A percentile compares a stretch with the other conserved stretches of the same genome.
These are phyloP conservation scores for Eragrostis nindensis DNA, from an alignment of 176 grass and related monocot genomes.

Conservation along the genomic window DNA sequence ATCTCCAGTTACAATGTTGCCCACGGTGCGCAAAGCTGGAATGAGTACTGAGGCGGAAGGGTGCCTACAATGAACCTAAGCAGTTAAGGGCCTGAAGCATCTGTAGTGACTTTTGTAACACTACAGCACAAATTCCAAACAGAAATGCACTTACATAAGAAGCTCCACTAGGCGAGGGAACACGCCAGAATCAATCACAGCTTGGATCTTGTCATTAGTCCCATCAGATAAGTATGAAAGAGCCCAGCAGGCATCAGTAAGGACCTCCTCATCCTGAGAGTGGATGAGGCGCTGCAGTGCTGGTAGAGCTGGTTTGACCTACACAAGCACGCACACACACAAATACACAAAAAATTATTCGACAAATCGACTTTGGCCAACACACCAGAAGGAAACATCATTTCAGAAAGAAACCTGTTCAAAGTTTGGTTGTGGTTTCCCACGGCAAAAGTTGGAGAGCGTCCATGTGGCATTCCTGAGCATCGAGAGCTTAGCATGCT, in stretches of 20 bases:
- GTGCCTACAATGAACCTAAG: slow-evolving; percentile 57
- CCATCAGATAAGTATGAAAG: slow-evolving; percentile 94
- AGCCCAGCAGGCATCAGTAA: slow-evolving; percentile 96
- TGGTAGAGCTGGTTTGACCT: slow-evolving; percentile 88
- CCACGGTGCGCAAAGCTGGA: slow-evolving; percentile 90
- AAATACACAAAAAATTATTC: slow-evolving; percentile 29
- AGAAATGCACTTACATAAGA: slow-evolving; percentile 62
- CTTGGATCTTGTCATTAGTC: slow-evolving; percentile 96
- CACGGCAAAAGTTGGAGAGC: slow-evolving; percentile 91
- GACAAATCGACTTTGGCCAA: not conserved
- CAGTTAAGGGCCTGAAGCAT: slow-evolving; percentile 23
- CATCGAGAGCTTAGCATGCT: slow-evolving; percentile 92
- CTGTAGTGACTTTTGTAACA: not conserved
- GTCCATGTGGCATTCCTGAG: slow-evolving; percentile 97
- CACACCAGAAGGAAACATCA: not conserved
- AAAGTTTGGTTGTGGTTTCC: slow-evolving; percentile 86
- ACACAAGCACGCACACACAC: not conserved
- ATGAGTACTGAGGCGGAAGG: slow-evolving; percentile 89
- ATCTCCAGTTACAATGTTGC: slow-evolving; percentile 97
- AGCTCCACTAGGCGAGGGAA: slow-evolving; percentile 91
- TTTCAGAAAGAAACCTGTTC: slow-evolving; percentile 70
- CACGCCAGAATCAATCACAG: slow-evolving; percentile 88
- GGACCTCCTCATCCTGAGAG: slow-evolving; percentile 90
- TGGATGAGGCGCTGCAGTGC: slow-evolving; percentile 87
- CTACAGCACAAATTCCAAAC: not conserved